A percentile compares a stretch with the other conserved stretches of the same genome.
Evolutionary conservation across 768 basidiomycete species (phyloP).

Genomic region (Lyophyllum atratum): DNA sequence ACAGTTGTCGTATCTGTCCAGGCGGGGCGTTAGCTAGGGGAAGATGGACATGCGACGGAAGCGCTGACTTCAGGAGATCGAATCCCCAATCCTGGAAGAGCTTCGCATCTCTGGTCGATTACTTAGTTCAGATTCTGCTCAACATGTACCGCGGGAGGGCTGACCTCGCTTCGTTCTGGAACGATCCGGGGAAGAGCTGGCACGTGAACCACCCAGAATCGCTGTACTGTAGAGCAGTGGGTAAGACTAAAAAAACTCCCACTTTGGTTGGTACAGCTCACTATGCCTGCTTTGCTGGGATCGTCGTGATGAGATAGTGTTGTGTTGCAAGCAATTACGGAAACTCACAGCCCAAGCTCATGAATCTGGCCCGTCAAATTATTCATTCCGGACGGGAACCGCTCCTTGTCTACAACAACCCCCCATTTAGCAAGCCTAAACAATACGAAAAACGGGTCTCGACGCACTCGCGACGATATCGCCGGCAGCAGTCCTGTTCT

Average conservation of each 20-base stretch:
- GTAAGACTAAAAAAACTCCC: not conserved
- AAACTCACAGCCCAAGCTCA: slow-evolving; percentile 52
- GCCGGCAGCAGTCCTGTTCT: slow-evolving; percentile 48
- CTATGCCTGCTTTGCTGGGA: slow-evolving; percentile 45
- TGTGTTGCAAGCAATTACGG: not conserved
- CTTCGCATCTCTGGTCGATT: slow-evolving; percentile 45
- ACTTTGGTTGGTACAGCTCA: slow-evolving; percentile 19
- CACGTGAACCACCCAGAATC: slow-evolving; percentile 77
- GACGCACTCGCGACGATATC: slow-evolving; percentile 54
- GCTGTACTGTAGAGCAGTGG: slow-evolving; percentile 40
- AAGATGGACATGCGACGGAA: not conserved
- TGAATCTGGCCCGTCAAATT: slow-evolving; percentile 58
- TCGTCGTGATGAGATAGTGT: not conserved
- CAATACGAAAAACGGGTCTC: not conserved
- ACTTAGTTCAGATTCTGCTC: not conserved
- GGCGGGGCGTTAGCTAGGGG: not conserved
- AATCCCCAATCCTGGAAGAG: slow-evolving; percentile 69
- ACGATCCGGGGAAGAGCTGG: slow-evolving; percentile 65
- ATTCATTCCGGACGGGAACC: slow-evolving; percentile 63
- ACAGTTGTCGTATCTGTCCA: slow-evolving; percentile 54
- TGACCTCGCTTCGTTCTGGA: slow-evolving; percentile 50
- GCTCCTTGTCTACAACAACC: slow-evolving; percentile 19
- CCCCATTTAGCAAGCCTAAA: not conserved
- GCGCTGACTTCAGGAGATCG: slow-evolving; percentile 60
- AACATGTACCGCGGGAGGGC: too few species aligned